Evolutionary conservation across 495 filamentous ascomycete genomes (phyloP).

Genomic region (Penicillium ochrochloron): DNA sequence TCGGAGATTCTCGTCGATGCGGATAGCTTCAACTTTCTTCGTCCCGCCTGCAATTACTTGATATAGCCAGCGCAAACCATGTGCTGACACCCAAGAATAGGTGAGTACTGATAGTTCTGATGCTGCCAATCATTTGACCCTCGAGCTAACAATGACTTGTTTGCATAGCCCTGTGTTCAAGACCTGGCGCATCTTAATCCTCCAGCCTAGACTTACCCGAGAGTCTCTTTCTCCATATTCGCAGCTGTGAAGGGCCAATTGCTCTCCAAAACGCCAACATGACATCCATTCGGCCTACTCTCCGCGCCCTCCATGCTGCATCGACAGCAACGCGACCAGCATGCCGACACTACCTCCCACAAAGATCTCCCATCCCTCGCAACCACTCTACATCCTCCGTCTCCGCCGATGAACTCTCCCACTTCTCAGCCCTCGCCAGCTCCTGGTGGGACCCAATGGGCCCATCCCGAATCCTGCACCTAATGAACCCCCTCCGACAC

Average conservation of each 20-base stretch:
- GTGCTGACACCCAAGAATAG: constrained; percentile 12
- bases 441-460: constrained; percentile 98
- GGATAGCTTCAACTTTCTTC: constrained; percentile 30
- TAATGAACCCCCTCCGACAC: constrained; percentile 97
- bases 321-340: constrained; percentile 15
- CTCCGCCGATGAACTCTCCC: constrained; percentile 83
- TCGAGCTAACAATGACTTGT: neutral
- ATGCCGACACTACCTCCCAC: constrained; percentile 10
- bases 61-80: constrained; percentile 11
- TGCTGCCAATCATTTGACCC: neutral
- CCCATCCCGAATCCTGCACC: constrained; percentile 86
- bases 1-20: constrained; percentile 23
- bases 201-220: constrained; percentile 6
- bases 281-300: constrained; percentile 20
- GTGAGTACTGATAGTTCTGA: neutral
- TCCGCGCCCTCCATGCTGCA: constrained; percentile 21
- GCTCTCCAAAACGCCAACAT: constrained; percentile 16
- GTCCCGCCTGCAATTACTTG: constrained; percentile 9
- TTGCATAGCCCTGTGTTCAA: neutral
- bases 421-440: constrained; percentile 91
- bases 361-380: constrained; percentile 16
- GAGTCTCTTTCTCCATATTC: neutral
- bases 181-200: constrained; percentile 7
- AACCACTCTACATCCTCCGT: constrained; percentile 68
- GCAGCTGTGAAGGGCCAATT: neutral